Percentiles rank a stretch among this genome's conserved stretches.
Evolutionary conservation across 1,284 basidiomycete species (phyloP).

Genomic region (Cutaneotrichosporon arboriforme): DNA sequence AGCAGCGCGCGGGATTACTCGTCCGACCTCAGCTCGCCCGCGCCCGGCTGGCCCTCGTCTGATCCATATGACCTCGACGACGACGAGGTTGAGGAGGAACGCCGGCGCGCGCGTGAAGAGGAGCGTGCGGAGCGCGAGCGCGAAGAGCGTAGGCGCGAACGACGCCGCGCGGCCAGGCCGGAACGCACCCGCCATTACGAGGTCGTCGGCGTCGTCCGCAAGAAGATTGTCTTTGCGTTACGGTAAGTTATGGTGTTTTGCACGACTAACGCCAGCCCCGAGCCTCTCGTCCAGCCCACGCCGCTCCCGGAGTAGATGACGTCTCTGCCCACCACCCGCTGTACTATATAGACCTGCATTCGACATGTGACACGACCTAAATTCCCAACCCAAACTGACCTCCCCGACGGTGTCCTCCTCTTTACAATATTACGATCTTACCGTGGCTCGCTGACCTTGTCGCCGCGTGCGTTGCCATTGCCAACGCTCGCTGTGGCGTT

Average conservation of each 20-base stretch:
- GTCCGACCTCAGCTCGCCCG: slow-evolving; percentile 32
- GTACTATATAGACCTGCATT: too few species aligned
- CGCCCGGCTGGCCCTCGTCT: slow-evolving; percentile 2
- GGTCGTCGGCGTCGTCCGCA: slow-evolving; percentile 44
- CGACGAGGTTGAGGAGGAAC: slow-evolving; percentile 10
- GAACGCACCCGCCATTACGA: slow-evolving; percentile 42
- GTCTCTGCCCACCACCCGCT: too few species aligned
- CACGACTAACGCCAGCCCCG: slow-evolving; percentile 28
- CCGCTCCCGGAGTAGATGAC: slow-evolving; percentile 30
- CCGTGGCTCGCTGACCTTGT: too few species aligned
- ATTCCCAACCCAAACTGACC: neutral
- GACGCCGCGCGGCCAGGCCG: slow-evolving; percentile 10
- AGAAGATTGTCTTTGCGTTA: slow-evolving; percentile 46
- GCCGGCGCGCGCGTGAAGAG: neutral
- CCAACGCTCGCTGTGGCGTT: too few species aligned
- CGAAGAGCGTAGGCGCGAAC: neutral
- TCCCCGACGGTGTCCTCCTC: neutral
- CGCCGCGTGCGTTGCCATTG: too few species aligned
- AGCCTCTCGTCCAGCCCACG: slow-evolving; percentile 46
- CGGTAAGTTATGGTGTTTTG: slow-evolving; percentile 22
- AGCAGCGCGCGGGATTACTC: slow-evolving; percentile 32
- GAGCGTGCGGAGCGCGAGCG: slow-evolving; percentile 13
- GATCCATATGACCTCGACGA: slow-evolving; percentile 4
- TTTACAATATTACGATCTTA: too few species aligned
- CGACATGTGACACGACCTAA: neutral